Base-by-base conservation (phyloP, 441 rosid species). In the Gossypium lobatum region DNA sequence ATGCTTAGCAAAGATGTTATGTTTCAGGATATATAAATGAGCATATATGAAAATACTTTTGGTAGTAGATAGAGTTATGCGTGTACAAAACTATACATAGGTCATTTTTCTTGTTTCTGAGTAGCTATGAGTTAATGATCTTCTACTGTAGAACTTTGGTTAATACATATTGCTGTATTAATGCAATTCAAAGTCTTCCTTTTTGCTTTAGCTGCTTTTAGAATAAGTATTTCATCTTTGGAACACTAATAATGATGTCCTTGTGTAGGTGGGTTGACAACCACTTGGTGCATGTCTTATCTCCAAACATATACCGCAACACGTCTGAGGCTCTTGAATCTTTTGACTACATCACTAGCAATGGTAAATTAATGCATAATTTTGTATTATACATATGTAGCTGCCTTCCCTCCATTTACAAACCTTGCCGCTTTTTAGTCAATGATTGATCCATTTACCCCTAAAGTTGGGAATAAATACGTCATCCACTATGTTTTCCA, bases 271-370 rank as follows among this genome's bases (percentile, higher is more conserved):
- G 92, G 96, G 96, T 89, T 4, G 91, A 91, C 79, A 77, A 81
- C 69, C 92, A 89, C 80, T 79, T 89, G 78, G 93, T 89, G 61
- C 93, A 89, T 81, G 88, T 91, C 77, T 80, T 91, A 64, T 87
- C 92, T 13, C 96, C 93, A 67, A 89, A 91, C 80, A 91, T 89
- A 60, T 89, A 88, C 67, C 87, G 91, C 75, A 80, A 75, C 55
- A 62, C 87, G 69, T 72, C 91, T 72, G 92, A 91, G 76, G 93
- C 92, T 37, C 88, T 91, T 18, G 92, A 89, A 71, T 91, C 96
- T 21, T 91, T 89, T 50, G 83, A 85, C 81, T 89, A 91, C 55
- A 89, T 91, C 69, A 88, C 92, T 18, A 86, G 81, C 20, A 84
- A 89, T 71, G 93, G 96, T 88, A 84, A 85, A 54, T 54, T 21